phyloP scores from a whole-genome alignment of 208 protist genomes.

The Acanthamoeba triangularis region DNA sequence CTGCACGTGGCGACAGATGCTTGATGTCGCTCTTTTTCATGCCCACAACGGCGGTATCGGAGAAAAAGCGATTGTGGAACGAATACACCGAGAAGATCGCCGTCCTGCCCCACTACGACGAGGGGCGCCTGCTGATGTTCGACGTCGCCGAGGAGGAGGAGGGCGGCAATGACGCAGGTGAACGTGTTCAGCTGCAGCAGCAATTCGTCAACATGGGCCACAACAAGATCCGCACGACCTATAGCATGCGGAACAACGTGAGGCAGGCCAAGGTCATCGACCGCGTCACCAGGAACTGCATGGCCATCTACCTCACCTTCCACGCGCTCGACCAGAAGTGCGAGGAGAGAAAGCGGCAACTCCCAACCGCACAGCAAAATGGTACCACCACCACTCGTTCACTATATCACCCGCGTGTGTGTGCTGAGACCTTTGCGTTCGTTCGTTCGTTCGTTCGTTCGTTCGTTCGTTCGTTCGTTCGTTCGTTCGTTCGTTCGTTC shows the following conservation, averaged over 20 bases:
- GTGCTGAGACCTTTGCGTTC: too few relatives aligned
- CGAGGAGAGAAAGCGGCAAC: background rate
- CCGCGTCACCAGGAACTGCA: conserved; percentile 4
- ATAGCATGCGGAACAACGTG: background rate
- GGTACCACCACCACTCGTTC: background rate
- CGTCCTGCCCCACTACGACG: background rate
- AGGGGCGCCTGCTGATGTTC: background rate
- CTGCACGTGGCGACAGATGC: too few relatives aligned
- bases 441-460: too few relatives aligned
- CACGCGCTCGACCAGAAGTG: conserved; percentile 25
- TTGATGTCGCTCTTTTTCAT: conserved; percentile 29
- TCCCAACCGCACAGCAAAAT: background rate
- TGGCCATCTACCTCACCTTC: conserved; percentile 20
- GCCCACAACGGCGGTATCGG: background rate
- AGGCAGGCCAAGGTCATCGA: conserved; percentile 13
- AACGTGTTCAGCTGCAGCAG: background rate
- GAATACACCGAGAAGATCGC: background rate
- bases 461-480: too few relatives aligned
- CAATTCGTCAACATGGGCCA: background rate
- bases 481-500: background rate
- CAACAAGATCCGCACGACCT: background rate
- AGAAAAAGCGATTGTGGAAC: background rate
- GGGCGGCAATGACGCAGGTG: background rate
- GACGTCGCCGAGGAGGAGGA: background rate
- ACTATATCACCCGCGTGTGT: too few relatives aligned